phyloP scores from a whole-genome alignment of 2,329 filamentous ascomycete genomes.

The Botryosphaeria dothidea region DNA sequence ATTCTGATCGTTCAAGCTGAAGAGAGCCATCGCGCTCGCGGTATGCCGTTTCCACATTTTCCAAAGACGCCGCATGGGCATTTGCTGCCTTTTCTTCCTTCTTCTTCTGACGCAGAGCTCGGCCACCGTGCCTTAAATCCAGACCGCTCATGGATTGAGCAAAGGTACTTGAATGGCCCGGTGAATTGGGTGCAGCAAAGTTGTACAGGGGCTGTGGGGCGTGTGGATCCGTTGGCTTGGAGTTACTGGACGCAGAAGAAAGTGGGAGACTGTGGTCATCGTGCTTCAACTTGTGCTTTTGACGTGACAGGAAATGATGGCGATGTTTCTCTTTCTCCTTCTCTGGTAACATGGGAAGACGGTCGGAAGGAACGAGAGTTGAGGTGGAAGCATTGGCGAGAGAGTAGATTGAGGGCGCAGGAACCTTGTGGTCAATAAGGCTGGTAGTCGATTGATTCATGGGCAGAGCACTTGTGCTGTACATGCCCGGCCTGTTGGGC shows the following conservation, averaged over 20 bases:
- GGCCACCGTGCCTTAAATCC: slow-evolving; percentile 75
- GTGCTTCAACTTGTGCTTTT: slow-evolving; percentile 77
- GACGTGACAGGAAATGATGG: slow-evolving; percentile 76
- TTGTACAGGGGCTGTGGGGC: slow-evolving; percentile 77
- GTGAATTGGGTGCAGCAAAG: slow-evolving; percentile 73
- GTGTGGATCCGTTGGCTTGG: slow-evolving; percentile 71
- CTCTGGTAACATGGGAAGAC: slow-evolving; percentile 33
- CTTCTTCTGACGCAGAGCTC: slow-evolving; percentile 74
- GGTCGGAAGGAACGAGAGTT: slow-evolving; percentile 68
- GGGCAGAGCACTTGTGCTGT: slow-evolving; percentile 65
- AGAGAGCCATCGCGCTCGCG: slow-evolving; percentile 41
- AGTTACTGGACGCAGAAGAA: slow-evolving; percentile 76
- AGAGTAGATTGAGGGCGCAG: slow-evolving; percentile 65
- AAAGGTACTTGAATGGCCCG: slow-evolving; percentile 68
- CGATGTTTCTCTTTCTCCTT: slow-evolving; percentile 66
- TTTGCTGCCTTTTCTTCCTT: slow-evolving; percentile 53
- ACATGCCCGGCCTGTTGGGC: slow-evolving; percentile 68
- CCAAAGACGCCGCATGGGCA: slow-evolving; percentile 35
- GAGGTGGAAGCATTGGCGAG: slow-evolving; percentile 75
- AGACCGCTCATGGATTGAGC: slow-evolving; percentile 80
- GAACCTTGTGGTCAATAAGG: slow-evolving; percentile 58
- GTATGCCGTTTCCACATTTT: slow-evolving; percentile 33
- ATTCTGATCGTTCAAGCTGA: slow-evolving; percentile 39
- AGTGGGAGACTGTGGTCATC: slow-evolving; percentile 69
- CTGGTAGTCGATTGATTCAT: slow-evolving; percentile 71